phyloP scores from a whole-genome alignment of 2,329 filamentous ascomycete species.

The Fusarium tanahbumbuense region DNA sequence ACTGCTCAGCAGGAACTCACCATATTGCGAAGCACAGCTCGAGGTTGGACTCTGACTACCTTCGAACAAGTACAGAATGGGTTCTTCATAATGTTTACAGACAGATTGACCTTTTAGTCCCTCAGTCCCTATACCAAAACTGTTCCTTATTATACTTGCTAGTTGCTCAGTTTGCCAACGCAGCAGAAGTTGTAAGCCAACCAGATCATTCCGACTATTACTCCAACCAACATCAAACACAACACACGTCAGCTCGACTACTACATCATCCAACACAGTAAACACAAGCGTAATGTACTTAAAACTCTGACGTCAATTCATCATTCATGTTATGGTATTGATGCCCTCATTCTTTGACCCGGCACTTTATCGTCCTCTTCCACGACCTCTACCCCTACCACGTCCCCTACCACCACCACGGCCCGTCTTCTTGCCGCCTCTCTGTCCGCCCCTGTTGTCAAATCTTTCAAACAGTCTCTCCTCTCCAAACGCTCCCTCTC shows the following conservation, averaged over 20 bases:
- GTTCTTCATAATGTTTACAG: not conserved
- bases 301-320: constrained; percentile 12
- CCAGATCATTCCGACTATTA: not conserved
- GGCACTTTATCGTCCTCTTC: constrained; percentile 38
- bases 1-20: not conserved
- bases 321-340: constrained; percentile 22
- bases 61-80: not conserved
- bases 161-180: not conserved
- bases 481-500: constrained; percentile 81
- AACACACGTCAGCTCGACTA: constrained; percentile 20
- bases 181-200: constrained; percentile 3
- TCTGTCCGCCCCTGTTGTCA: constrained; percentile 54
- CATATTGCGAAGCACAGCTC: not conserved
- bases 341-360: constrained; percentile 25
- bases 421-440: constrained; percentile 57
- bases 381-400: constrained; percentile 44
- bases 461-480: constrained; percentile 77
- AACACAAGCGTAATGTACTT: not conserved
- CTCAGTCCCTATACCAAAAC: not conserved
- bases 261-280: not conserved
- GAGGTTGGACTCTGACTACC: not conserved
- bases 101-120: not conserved
- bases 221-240: not conserved
- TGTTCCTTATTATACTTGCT: not conserved
- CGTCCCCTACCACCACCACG: constrained; percentile 53